Evolutionary conservation across 2,329 filamentous ascomycete species (phyloP), one percentile per base, ranked within the genome.

Genomic region (Pseudomassariella vexata): DNA sequence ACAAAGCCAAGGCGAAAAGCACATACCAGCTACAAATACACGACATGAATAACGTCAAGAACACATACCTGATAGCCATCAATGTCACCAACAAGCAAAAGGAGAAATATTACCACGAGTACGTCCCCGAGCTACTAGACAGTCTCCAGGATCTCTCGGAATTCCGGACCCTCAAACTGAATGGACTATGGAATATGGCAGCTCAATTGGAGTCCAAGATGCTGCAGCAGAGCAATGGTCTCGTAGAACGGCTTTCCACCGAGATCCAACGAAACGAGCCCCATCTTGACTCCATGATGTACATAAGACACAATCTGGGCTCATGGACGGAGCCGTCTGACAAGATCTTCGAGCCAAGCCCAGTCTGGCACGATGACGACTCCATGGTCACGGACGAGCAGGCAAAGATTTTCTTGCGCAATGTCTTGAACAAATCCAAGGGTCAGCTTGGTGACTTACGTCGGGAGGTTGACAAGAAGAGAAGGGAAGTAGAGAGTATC

Each of bases 31-130:
- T 95, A 55, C 90, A 96, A 59, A 71, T 94, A 38, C 65, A 81
- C 38, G 92, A 98, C 47, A 96, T 96, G 92, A 85, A 92, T 62
- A 98, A 98, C 55, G 75, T 83, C 57, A 98, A 98, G 69, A 98
- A 98, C 57, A 88, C 85, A n/a, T 98, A 98, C 54, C 66, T 98
- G 39, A 95, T 98, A 50, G 76, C 79, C 39, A 95, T 98, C 64
- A 94, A 94, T 54, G 86, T 96, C 37, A 94, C 89, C 20, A 98
- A 98, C 62, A 94, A 92, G 65, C 82, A 95, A 52, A 98, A 96
- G 65, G 88, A 95, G 55, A 86, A 82, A 53, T 96, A 96, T 65
- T 98, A 95, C 53, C 83, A 96, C 55, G 88, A 95, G 58, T 96
- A 96, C 57, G 73, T 98, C 14, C 92, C 92, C 7, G 92, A 96